Conservation (phyloP, 345 rosid genomes). For the Odontarrhena argentea region DNA sequence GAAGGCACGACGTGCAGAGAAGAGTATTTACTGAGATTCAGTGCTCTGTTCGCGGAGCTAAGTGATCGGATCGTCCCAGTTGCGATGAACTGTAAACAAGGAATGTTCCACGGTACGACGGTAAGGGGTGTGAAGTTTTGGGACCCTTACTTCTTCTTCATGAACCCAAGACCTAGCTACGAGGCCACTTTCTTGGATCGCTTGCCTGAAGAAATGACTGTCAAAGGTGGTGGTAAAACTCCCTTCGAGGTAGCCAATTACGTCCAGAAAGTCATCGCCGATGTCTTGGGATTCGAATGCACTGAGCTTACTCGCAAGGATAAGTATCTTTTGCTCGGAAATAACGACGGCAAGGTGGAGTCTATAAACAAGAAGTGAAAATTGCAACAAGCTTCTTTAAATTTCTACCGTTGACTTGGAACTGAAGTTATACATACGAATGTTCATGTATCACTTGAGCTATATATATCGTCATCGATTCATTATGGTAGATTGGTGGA, state of each 20-base stretch:
- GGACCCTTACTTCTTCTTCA: slow-evolving; percentile 91
- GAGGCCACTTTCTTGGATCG: slow-evolving; percentile 76
- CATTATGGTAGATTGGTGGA: too few species aligned
- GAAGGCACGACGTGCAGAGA: slow-evolving; percentile 98
- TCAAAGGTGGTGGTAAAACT: slow-evolving; percentile 81
- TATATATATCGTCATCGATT: not conserved
- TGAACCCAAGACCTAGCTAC: slow-evolving; percentile 88
- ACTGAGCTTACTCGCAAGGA: slow-evolving; percentile 82
- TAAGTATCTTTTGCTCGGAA: slow-evolving; percentile 80
- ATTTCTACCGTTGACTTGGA: not conserved
- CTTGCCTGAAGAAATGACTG: slow-evolving; percentile 74
- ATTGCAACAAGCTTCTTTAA: not conserved
- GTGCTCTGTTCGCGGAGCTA: slow-evolving; percentile 90
- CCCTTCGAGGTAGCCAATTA: slow-evolving; percentile 88
- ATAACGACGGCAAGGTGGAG: slow-evolving; percentile 89
- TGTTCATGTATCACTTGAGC: not conserved
- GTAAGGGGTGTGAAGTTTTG: slow-evolving; percentile 91
- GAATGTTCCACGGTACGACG: slow-evolving; percentile 84
- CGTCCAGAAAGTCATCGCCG: slow-evolving; percentile 76
- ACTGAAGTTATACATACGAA: slow-evolving; percentile 6
- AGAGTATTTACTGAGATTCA: slow-evolving; percentile 73
- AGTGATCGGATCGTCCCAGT: slow-evolving; percentile 96
- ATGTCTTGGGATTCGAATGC: slow-evolving; percentile 70
- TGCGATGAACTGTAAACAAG: slow-evolving; percentile 81
- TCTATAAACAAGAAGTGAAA: slow-evolving; percentile 59